Conservation (phyloP, 495 filamentous ascomycete species). For the Neurospora sp. region DNA sequence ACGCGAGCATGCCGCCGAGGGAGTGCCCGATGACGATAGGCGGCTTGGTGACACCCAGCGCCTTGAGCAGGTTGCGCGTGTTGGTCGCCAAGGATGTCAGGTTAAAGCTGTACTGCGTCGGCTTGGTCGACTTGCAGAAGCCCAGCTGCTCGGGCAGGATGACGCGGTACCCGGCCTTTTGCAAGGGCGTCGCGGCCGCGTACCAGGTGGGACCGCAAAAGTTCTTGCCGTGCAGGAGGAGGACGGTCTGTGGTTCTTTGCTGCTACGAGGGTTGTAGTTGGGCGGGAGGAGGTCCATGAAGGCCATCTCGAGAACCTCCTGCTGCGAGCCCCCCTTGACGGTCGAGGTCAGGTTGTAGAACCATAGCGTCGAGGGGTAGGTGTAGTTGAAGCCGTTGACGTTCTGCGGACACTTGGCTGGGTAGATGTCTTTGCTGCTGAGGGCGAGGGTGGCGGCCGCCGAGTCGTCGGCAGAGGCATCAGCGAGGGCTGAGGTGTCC, state of each 20-base stretch:
- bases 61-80: constrained; percentile 25
- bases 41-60: constrained; percentile 14
- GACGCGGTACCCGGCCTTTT: constrained; percentile 29
- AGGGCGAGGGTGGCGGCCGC: constrained; percentile 8
- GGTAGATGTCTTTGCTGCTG: constrained; percentile 11
- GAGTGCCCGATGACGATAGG: constrained; percentile 37
- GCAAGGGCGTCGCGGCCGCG: constrained; percentile 23
- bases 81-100: constrained; percentile 33
- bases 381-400: constrained; percentile 34
- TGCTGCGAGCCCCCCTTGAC: constrained; percentile 2
- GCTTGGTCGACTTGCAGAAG: constrained; percentile 41
- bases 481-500: constrained; percentile 1
- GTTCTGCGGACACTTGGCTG: constrained; percentile 16
- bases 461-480: background rate
- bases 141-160: constrained; percentile 38
- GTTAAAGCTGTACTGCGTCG: constrained; percentile 32
- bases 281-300: constrained; percentile 32
- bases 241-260: constrained; percentile 17
- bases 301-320: constrained; percentile 30
- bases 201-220: constrained; percentile 38
- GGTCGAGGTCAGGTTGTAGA: constrained; percentile 30
- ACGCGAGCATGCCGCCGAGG: constrained; percentile 36
- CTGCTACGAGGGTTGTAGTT: constrained; percentile 3
- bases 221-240: constrained; percentile 38
- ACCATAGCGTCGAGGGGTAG: constrained; percentile 32